Evolutionary conservation across 495 filamentous ascomycete genomes (phyloP), one percentile per base, ranked within the genome.

Genomic region (Penicillium lividum): DNA sequence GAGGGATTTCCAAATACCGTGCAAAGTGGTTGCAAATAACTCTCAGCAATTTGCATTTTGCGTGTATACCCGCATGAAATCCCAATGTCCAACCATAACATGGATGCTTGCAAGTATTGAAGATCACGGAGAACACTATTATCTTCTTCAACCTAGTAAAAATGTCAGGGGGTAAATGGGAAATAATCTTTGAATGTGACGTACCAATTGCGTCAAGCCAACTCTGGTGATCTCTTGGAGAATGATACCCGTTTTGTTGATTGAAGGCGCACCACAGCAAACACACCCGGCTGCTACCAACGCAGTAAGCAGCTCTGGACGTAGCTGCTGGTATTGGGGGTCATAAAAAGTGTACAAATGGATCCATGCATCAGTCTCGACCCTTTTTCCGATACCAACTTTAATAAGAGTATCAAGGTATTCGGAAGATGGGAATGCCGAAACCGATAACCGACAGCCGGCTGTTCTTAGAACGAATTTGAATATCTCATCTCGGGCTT

Each of bases 41-140:
- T 83, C 54, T 87, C 83, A 0, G 84, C 79, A 36, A 88, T 82
- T 62, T 87, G 84, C 78, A 87, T 87, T 55, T 84, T 86, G 8
- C 84, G 67, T 51, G 80, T 80, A 50, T 83, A 84, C 10, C 84
- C 85, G 51, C 82, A 84, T 74, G 83, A 87, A 1, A 87, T 70
- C 0, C 81, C 82, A 56, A 87, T 73, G 59, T 86, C 82, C 7
- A 85, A 69, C 16, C 76, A 70, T 29, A 87, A 58, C 55, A 84
- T 73, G 27, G 79, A 73, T 2, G 80, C 75, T 59, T 86, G 84
- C 8, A 86, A 67, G 7, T 79, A 70, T n/a, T 80, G 73, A 2
- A 86, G 64, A 59, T 86, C 74, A 22, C 78, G 72, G 10, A 85
- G 80, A 4, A 71, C 68, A 29, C 68, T 77, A 57, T 86, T 86